Percentiles rank a stretch among this genome's conserved stretches.
Evolutionary conservation across 2,329 filamentous ascomycete genomes (phyloP).

Genomic region (Diaporthe sp.): DNA sequence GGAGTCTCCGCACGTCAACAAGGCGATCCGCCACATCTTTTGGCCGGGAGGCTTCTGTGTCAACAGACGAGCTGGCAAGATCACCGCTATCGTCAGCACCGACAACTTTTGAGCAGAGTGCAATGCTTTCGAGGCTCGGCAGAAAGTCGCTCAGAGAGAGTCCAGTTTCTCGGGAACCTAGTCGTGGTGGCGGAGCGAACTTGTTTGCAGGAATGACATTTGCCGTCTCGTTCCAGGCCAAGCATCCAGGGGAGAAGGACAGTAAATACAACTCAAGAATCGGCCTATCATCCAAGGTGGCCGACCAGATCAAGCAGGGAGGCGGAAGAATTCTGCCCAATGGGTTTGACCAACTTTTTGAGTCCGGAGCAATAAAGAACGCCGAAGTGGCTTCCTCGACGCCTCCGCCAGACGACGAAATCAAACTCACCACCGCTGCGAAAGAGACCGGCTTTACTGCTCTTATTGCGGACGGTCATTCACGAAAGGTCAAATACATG

Average conservation of each 20-base stretch:
- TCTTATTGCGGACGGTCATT: slow-evolving; percentile 86
- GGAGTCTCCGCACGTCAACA: slow-evolving; percentile 41
- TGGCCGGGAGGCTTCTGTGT: slow-evolving; percentile 48
- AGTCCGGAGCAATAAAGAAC: slow-evolving; percentile 51
- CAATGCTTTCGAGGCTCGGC: slow-evolving; percentile 41
- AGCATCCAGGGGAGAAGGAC: slow-evolving; percentile 60
- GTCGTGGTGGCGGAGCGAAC: slow-evolving; percentile 32
- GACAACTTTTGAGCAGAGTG: slow-evolving; percentile 49
- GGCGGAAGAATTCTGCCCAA: slow-evolving; percentile 78
- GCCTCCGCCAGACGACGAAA: slow-evolving; percentile 41
- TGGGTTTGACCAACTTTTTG: slow-evolving; percentile 87
- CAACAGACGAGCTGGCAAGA: slow-evolving; percentile 59
- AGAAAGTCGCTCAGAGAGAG: slow-evolving; percentile 34
- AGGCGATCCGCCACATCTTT: slow-evolving; percentile 40
- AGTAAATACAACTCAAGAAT: slow-evolving; percentile 56
- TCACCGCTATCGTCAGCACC: slow-evolving; percentile 50
- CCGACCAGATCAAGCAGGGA: slow-evolving; percentile 71
- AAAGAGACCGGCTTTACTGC: slow-evolving; percentile 79
- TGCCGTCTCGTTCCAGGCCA: slow-evolving; percentile 77
- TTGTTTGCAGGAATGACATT: slow-evolving; percentile 88
- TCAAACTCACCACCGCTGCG: slow-evolving; percentile 66
- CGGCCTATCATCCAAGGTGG: slow-evolving; percentile 59
- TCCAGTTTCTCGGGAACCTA: slow-evolving; percentile 22
- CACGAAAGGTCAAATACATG: slow-evolving; percentile 90
- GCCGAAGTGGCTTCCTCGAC: slow-evolving; percentile 44